phyloP scores from a whole-genome alignment of 108 stramenopile species.

The Craspedostauros australis region DNA sequence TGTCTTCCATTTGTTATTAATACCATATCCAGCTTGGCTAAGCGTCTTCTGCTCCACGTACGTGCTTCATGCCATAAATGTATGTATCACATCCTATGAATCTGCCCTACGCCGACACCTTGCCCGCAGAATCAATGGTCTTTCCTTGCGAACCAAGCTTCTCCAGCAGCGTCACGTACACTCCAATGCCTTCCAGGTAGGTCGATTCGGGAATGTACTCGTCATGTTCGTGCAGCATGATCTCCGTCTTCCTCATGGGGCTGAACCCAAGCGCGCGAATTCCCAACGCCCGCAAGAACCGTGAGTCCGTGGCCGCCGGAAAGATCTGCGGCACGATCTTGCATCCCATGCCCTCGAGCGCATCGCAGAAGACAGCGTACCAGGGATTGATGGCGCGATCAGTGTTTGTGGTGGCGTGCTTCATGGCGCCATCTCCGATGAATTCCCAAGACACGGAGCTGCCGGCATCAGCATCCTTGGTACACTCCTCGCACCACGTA shows the following conservation, averaged over 20 bases:
- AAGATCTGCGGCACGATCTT: conserved; percentile 83
- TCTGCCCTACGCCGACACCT: too few relatives aligned
- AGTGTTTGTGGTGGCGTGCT: conserved; percentile 54
- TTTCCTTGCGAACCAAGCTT: conserved; percentile 35
- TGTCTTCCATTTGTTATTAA: too few relatives aligned
- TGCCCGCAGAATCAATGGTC: too few relatives aligned
- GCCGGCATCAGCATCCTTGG: conserved; percentile 21
- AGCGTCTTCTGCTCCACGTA: too few relatives aligned
- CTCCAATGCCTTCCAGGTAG: conserved; percentile 86
- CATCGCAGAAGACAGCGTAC: conserved; percentile 78
- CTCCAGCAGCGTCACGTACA: conserved; percentile 80
- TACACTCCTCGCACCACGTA: conserved; percentile 86
- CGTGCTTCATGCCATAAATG: too few relatives aligned
- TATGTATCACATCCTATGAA: too few relatives aligned
- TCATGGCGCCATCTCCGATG: conserved; percentile 23
- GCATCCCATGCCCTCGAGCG: conserved; percentile 55
- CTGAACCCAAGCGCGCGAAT: conserved; percentile 92
- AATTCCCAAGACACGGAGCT: conserved; percentile 75
- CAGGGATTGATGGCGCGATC: conserved; percentile 83
- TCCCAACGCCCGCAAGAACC: conserved; percentile 84
- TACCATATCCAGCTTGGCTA: too few relatives aligned
- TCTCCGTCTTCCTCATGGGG: conserved; percentile 90
- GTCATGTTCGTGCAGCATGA: conserved; percentile 95
- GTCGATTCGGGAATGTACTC: conserved; percentile 86
- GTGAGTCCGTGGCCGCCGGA: conserved; percentile 93